Conservation (phyloP, 208 protist species). For the Wallacemonas collosoma region DNA sequence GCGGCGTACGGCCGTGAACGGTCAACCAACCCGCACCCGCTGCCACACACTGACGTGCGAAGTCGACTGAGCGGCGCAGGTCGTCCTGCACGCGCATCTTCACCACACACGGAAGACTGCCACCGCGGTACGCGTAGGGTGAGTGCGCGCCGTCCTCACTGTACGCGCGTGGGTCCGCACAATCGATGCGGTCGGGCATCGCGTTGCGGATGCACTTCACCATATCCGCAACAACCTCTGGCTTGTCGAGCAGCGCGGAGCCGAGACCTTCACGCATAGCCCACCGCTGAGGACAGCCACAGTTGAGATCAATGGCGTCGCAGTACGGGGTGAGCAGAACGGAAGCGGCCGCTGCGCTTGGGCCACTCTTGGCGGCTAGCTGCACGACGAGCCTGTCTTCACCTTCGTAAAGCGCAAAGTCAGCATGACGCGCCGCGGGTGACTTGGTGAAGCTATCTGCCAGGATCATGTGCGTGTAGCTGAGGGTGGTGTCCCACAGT, state of each 20-base stretch:
- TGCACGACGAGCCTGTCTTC: constrained; percentile 85
- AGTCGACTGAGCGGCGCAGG: constrained; percentile 75
- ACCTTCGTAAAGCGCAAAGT: constrained; percentile 72
- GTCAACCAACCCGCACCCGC: constrained; percentile 84
- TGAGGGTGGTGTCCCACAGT: constrained; percentile 74
- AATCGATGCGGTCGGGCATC: constrained; percentile 18
- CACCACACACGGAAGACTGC: constrained; percentile 54
- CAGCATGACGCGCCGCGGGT: constrained; percentile 64
- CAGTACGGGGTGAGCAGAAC: constrained; percentile 59
- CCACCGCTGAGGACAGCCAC: constrained; percentile 93
- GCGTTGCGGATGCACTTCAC: constrained; percentile 67
- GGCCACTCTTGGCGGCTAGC: constrained; percentile 74
- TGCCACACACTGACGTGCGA: constrained; percentile 76
- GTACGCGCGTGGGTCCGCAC: neutral
- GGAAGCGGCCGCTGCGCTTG: constrained; percentile 57
- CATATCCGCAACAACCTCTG: constrained; percentile 81
- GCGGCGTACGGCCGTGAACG: constrained; percentile 85
- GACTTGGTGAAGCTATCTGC: constrained; percentile 82
- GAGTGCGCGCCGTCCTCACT: neutral
- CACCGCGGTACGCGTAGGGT: neutral
- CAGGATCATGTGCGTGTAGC: constrained; percentile 94
- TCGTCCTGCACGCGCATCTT: constrained; percentile 88
- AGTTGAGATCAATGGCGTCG: constrained; percentile 93
- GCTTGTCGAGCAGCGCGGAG: constrained; percentile 64
- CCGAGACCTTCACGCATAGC: constrained; percentile 85